Base-by-base conservation (phyloP, 2,329 filamentous ascomycete genomes). In the Didymella exigua region DNA sequence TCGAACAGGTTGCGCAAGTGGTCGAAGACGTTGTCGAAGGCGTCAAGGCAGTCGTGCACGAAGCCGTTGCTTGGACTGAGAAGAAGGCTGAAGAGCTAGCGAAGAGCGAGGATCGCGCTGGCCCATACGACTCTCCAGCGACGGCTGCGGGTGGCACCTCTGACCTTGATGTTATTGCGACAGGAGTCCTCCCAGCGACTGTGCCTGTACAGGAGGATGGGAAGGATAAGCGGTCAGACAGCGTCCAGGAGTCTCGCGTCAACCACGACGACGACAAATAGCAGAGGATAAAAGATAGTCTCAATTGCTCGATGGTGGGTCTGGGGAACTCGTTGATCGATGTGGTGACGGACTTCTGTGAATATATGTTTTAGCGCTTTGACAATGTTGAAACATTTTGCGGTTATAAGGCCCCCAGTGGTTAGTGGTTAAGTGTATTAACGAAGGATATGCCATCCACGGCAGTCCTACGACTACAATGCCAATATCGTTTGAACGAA, bases 101-200 rank as follows among this genome's bases (percentile, higher is more conserved):
- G 24, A 49, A 34, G 14, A 54, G 62, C 7, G 58, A 68, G 24
- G 63, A 69, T 19, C 60, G 55, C 21, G 57, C 63, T n/a, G 71
- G 71, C 11, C 73, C 71, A 3, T 75, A 74, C 26, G 48, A 62
- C 5, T 71, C 66, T 19, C 67, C 64, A 4, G 67, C 63, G 11
- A 74, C 67, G 13, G 73, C 72, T 49, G 62, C 62, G 13, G 66
- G 67, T 14, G 52, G 52, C 5, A 18, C 34, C 7, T 71, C 67
- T 7, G 71, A 75, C 44, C 56, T 75, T 11, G 73, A 75, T 59
- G 57, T 58, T 0, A 72, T 75, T 40, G 70, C 67, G 1, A 66
- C 53, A 16, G 70, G 69, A 9, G 62, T 72, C 10, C 43, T 72
- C 18, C 63, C 70, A 23, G 63, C 64, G 4, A 56, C 67, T 48